Conservation (phyloP, 1,284 basidiomycete species). For the Phylloboletellus chloephorus region DNA sequence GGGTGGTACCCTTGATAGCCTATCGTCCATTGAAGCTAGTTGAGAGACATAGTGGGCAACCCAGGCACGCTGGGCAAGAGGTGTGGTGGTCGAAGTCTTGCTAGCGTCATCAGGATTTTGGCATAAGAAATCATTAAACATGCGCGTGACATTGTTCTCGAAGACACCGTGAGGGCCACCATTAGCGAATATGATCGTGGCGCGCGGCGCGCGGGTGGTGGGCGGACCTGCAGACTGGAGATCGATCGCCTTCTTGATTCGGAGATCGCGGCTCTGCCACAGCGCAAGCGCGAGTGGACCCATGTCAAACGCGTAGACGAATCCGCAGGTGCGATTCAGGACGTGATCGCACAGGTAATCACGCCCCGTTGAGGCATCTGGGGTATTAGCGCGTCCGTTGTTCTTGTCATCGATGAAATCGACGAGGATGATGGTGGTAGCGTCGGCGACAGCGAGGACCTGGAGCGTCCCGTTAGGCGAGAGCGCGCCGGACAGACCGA, state of each 20-base stretch:
- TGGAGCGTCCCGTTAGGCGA: conserved; percentile 18
- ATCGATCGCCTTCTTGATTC: conserved; percentile 44
- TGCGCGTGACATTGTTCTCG: conserved; percentile 37
- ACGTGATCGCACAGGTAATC: conserved; percentile 30
- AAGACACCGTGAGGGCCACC: conserved; percentile 34
- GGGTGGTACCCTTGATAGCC: conserved; percentile 26
- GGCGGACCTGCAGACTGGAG: conserved; percentile 46
- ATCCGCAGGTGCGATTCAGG: conserved; percentile 34
- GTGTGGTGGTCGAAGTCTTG: conserved; percentile 12
- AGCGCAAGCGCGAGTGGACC: conserved; percentile 34
- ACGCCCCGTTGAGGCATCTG: conserved; percentile 16
- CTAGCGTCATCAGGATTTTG: conserved; percentile 12
- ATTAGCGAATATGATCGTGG: conserved; percentile 41
- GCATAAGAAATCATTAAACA: conserved; percentile 40
- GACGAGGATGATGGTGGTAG: conserved; percentile 24
- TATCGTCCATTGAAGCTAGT: conserved; percentile 19
- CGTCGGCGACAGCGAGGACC: conserved; percentile 29
- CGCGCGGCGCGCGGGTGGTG: conserved; percentile 36
- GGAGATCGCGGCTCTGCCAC: conserved; percentile 32
- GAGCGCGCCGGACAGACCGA: conserved; percentile 28
- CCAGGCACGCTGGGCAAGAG: conserved; percentile 50
- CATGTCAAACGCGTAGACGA: conserved; percentile 40
- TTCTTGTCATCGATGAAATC: conserved; percentile 29
- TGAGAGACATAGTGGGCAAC: conserved; percentile 39
- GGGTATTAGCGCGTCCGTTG: conserved; percentile 32